Evolutionary conservation across 2,329 filamentous ascomycete genomes (phyloP).

Genomic region (Atkinsonella hypoxylon): DNA sequence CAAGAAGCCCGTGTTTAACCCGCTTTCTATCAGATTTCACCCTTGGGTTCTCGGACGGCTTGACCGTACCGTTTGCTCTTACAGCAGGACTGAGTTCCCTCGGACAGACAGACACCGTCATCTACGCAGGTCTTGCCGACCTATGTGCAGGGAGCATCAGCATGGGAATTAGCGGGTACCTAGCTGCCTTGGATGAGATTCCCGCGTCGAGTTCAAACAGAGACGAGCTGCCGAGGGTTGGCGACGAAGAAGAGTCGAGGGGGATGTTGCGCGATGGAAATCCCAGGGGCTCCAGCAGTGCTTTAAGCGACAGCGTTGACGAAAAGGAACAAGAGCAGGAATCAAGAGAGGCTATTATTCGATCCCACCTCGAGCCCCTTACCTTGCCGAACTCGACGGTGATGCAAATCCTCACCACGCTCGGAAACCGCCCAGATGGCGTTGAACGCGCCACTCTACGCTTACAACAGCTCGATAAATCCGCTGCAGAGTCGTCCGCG

Average conservation of each 20-base stretch:
- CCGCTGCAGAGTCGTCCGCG: constrained; percentile 7
- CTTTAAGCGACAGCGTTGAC: constrained; percentile 6
- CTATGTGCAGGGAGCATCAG: constrained; percentile 60
- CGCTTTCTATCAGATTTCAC: constrained; percentile 52
- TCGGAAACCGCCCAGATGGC: constrained; percentile 20
- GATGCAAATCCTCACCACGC: constrained; percentile 13
- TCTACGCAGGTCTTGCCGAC: constrained; percentile 59
- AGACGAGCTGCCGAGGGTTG: background rate
- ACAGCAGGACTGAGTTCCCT: constrained; percentile 56
- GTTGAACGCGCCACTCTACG: constrained; percentile 13
- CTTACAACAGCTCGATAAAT: constrained; percentile 7
- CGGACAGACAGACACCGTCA: constrained; percentile 47
- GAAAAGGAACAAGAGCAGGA: constrained; percentile 7
- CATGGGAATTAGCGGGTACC: constrained; percentile 61
- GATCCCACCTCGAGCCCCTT: constrained; percentile 22
- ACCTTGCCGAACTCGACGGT: constrained; percentile 14
- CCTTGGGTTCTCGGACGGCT: constrained; percentile 60
- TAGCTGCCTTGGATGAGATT: constrained; percentile 40
- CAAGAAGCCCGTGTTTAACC: constrained; percentile 17
- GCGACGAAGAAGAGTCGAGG: constrained; percentile 12
- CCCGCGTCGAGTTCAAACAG: constrained; percentile 2
- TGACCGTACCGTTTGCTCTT: constrained; percentile 64
- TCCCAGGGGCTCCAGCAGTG: constrained; percentile 3
- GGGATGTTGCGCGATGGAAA: constrained; percentile 15
- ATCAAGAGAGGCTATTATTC: constrained; percentile 13